These are phyloP conservation scores for Plasmodium malariae DNA, from an alignment of 169 alveolate species.

Conservation along the genomic window DNA sequence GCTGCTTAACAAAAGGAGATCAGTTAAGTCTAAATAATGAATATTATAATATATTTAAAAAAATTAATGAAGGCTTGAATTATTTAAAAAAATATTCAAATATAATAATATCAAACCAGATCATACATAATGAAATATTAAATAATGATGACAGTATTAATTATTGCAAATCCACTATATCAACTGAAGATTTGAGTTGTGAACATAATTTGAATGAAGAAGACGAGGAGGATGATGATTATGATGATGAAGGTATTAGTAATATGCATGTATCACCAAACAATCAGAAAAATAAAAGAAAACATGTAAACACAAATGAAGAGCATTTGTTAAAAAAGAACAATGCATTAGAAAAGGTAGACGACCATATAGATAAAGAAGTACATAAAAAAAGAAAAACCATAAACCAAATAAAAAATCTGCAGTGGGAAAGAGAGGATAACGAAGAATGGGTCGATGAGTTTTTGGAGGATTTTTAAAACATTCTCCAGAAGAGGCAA, in stretches of 20 bases:
- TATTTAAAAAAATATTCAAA: constrained; percentile 55
- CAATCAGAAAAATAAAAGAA: constrained; percentile 36
- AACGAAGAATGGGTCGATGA: constrained; percentile 78
- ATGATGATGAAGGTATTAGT: background rate
- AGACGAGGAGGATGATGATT: background rate
- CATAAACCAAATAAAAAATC: constrained; percentile 29
- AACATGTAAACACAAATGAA: constrained; percentile 20
- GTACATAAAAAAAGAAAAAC: constrained; percentile 60
- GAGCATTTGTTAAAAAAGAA: constrained; percentile 13
- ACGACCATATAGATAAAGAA: constrained; percentile 38
- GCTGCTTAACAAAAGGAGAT: background rate
- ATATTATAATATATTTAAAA: constrained; percentile 36
- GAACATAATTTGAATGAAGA: constrained; percentile 31
- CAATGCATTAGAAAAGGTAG: background rate
- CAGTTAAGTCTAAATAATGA: constrained; percentile 18
- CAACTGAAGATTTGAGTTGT: constrained; percentile 39
- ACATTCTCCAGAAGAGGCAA: too few relatives aligned
- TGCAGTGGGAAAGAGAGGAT: constrained; percentile 55
- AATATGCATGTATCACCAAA: constrained; percentile 31
- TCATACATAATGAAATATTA: constrained; percentile 27
- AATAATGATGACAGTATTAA: constrained; percentile 14
- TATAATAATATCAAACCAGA: constrained; percentile 17
- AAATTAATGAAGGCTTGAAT: constrained; percentile 52
- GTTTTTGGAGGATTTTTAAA: constrained; percentile 54
- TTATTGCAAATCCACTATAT: constrained; percentile 27